Evolutionary conservation across 1,284 basidiomycete genomes (phyloP).

Genomic region (Rhodotorula sp.): DNA sequence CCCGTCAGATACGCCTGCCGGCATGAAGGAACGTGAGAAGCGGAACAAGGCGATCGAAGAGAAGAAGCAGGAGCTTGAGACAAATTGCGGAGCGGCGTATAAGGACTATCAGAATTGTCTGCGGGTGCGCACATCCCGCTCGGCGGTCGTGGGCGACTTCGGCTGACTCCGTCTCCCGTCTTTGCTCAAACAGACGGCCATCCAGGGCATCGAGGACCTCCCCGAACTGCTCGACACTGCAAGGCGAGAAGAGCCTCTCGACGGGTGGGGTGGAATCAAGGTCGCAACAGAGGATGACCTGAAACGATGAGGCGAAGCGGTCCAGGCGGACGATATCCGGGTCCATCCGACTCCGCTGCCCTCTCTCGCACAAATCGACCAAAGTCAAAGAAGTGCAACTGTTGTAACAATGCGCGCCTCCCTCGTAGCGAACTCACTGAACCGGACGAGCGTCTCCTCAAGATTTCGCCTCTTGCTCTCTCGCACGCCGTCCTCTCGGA

Average conservation of each 20-base stretch:
- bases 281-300: slow-evolving; percentile 30
- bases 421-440: too few relatives aligned
- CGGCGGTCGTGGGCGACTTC: not conserved
- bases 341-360: too few relatives aligned
- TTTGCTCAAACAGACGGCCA: slow-evolving; percentile 62
- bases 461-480: too few relatives aligned
- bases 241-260: slow-evolving; percentile 72
- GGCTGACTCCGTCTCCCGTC: not conserved
- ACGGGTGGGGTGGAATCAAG: slow-evolving; percentile 42
- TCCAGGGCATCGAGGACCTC: slow-evolving; percentile 69
- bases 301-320: not conserved
- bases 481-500: too few relatives aligned
- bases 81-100: slow-evolving; percentile 78
- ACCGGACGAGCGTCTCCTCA: too few relatives aligned
- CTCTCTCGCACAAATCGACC: too few relatives aligned
- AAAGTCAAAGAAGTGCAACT: too few relatives aligned
- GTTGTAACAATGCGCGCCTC: too few relatives aligned
- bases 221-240: slow-evolving; percentile 74
- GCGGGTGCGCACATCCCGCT: slow-evolving; percentile 56
- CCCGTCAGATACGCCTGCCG: slow-evolving; percentile 47
- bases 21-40: slow-evolving; percentile 47
- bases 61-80: slow-evolving; percentile 73
- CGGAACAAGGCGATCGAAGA: slow-evolving; percentile 52
- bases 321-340: too few relatives aligned
- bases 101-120: slow-evolving; percentile 74